Conservation (phyloP, 176 grass and related monocot species). For the Rhynchospora breviuscula region DNA sequence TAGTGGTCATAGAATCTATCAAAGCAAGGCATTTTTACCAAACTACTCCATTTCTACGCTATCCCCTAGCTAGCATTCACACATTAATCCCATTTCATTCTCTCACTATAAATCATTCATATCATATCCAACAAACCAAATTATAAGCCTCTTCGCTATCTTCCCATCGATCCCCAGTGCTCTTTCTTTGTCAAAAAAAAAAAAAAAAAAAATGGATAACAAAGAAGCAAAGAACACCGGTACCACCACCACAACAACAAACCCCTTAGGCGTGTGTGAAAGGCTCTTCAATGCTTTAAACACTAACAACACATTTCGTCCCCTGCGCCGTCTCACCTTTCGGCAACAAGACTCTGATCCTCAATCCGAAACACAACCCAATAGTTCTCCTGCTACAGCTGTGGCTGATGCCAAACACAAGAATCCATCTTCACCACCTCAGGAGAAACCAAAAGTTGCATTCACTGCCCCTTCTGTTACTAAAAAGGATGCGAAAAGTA, state of each 20-base stretch:
- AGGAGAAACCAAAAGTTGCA: background rate
- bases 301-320: constrained; percentile 14
- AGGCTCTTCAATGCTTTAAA: constrained; percentile 36
- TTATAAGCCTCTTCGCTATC: background rate
- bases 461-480: background rate
- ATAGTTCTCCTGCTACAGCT: background rate
- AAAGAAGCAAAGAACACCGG: background rate
- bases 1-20: constrained; percentile 20
- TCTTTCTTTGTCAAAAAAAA: background rate
- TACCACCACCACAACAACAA: background rate
- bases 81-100: background rate
- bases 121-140: background rate
- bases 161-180: background rate
- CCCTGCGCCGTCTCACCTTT: constrained; percentile 27
- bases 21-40: constrained; percentile 21
- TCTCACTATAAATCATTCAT: constrained; percentile 11
- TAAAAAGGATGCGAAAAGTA: background rate
- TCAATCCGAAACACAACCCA: background rate
- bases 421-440: background rate
- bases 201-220: background rate
- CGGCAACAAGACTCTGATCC: background rate
- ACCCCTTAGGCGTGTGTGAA: constrained; percentile 26
- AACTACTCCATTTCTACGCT: constrained; percentile 8
- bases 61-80: constrained; percentile 20
- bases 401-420: background rate